Conservation (phyloP, 805 yeast genomes). For the Wickerhamiella vanderwaltii region DNA sequence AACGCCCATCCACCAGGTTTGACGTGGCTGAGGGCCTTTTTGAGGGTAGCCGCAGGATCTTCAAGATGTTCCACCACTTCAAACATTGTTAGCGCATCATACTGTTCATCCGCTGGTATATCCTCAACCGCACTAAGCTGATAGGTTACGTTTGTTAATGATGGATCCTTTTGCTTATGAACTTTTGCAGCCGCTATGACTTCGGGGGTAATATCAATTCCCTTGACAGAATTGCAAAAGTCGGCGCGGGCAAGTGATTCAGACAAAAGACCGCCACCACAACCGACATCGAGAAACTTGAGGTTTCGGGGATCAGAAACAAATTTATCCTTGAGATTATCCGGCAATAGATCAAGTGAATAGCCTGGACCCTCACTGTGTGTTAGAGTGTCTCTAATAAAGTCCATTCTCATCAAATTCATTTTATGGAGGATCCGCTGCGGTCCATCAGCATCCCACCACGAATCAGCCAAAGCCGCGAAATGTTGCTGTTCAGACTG, state of each 20-base stretch:
- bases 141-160: constrained; percentile 48
- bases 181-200: constrained; percentile 66
- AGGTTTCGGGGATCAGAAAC: constrained; percentile 33
- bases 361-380: constrained; percentile 50
- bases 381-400: constrained; percentile 51
- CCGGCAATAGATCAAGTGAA: constrained; percentile 54
- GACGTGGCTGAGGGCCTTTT: constrained; percentile 55
- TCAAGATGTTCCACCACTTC: constrained; percentile 94
- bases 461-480: constrained; percentile 74
- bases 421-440: constrained; percentile 89
- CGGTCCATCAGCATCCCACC: constrained; percentile 97
- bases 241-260: constrained; percentile 73
- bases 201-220: constrained; percentile 75
- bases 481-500: constrained; percentile 60
- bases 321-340: constrained; percentile 16
- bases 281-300: constrained; percentile 75
- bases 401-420: constrained; percentile 85
- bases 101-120: constrained; percentile 34
- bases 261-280: constrained; percentile 94
- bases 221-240: constrained; percentile 51
- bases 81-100: constrained; percentile 76
- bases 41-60: constrained; percentile 60
- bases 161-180: constrained; percentile 60
- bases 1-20: constrained; percentile 76
- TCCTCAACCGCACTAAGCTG: constrained; percentile 52